Base-by-base conservation (phyloP, 2,329 filamentous ascomycete species). In the Fusarium brevicatenulatum region DNA sequence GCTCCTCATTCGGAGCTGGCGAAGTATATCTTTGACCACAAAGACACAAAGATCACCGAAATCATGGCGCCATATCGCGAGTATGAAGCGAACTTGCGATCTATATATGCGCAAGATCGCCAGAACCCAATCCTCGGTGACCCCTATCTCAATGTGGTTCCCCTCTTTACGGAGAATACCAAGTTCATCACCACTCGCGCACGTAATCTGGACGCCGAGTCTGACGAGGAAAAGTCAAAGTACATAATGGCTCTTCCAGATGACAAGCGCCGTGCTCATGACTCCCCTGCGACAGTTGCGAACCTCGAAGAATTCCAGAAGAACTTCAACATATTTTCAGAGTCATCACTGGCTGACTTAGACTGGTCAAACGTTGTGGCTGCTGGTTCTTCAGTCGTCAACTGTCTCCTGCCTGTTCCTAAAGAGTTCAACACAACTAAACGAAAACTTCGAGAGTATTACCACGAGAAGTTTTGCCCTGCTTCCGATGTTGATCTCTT, bases 401-500 rank as follows among this genome's bases (percentile, higher is more conserved):
- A 95, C 60, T 91, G 91, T 54, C 85, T 97, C 39, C 82, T 97
- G 19, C 92, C 93, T 1, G 89, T 94, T 10, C 91, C 91, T 10
- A 82, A 88, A 6, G 82, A 90, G 69, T 90, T 90, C 80, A 87
- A 85, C 54, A 82, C 83, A 37, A 91, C 90, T 50, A 93, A 93
- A 83, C 86, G 88, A 59, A 85, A 85, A 68, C 82, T 91, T 73
- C 85, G 91, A 78, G 85, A 91, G 82, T 97, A 94, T 80, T 97
- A 95, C 74, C 94, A 97, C 77, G 90, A 95, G 77, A 90, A 91
- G 68, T 89, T 95, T 71, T 93, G 92, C 16, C 94, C 94, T 1
- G 93, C 94, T 2, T 95, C 93, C 8, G 94, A 97, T 80, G 92
- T 97, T 15, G 94, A 97, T 79, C 86, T 97, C 5, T 97, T 97